Evolutionary conservation across 2,329 filamentous ascomycete species (phyloP), one percentile per base, ranked within the genome.

Genomic region (Sarocladium kiliense): DNA sequence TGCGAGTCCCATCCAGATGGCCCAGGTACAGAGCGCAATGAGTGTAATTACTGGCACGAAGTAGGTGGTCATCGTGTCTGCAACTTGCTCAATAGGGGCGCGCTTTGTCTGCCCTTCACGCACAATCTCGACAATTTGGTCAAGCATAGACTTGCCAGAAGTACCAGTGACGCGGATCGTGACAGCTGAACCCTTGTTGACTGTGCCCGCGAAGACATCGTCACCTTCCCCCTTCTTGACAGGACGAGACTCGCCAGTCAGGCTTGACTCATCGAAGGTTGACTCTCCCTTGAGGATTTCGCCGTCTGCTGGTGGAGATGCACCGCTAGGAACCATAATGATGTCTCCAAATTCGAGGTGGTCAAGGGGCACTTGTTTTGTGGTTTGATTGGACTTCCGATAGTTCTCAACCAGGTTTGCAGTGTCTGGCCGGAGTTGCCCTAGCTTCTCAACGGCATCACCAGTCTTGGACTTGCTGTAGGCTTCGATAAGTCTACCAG

Each of bases 391-490:
- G 42, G 70, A 67, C 39, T 76, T 65, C 18, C 23, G n/a, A 18
- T 51, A 36, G 47, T 51, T 36, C 55, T 80, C 78, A 3, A 94
- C 74, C 11, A 97, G 75, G 3, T 88, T 74, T 1, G 92, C 91
- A 54, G 89, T 88, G 0, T 81, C 85, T 0, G 92, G 91, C 16
- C 89, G 81, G 30, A 97, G 77, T 58, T 87, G 90, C 2, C 87
- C 86, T 3, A 97, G 75, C 58, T 88, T 85, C 32, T 88, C 84
- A 2, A 97, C 87, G 1, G 92, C 92, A 67, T 95, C 88, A 1
- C 91, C 91, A 0, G 92, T 91, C 64, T 88, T 93, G 0, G 91
- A 87, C 71, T 96, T 96, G 77, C 89, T 96, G 73, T 94, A 95
- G 1, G 89, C 86, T 73, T 97, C 93, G 12, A 92, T 83, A 49